Evolutionary conservation across 805 yeast species (phyloP), one percentile per base, ranked within the genome.

Genomic region (Schizosaccharomyces lindneri): DNA sequence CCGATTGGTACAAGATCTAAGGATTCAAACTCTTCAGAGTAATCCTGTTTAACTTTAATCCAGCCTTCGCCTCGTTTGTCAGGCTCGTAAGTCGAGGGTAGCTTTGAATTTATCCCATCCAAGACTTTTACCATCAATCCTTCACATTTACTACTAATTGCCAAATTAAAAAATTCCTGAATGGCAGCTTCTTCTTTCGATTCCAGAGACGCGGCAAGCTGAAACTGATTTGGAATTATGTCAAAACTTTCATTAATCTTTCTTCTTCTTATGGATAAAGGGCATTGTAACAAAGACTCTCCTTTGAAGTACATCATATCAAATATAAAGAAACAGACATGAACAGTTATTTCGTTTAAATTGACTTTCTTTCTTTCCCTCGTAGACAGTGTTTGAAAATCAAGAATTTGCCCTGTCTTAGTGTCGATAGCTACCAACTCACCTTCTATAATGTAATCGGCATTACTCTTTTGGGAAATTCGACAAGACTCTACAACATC

Each of bases 301-400:
- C 81, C 86, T 69, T 89, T 84, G 64, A 77, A 79, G 65, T 81
- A 84, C 27, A 89, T 70, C 9, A 87, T 73, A 69, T 89, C 97
- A 72, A 89, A 89, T 0, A 88, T 95, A 74, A 87, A 89, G 24
- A 89, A 73, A 70, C 95, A 89, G 24, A 89, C 93, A 64, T 84
- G 81, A 6, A 89, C 95, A 67, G 84, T 86, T 66, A 89, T 85
- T 64, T 87, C 90, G 55, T 83, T 82, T 61, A 82, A 82, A 61
- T 84, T 82, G 9, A 90, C 97, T 66, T 83, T 95, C 70, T 90
- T 89, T 62, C 97, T 78, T 72, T 89, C 89, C 71, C 97, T 78
- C 0, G 97, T 89, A 1, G 95, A 83, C 15, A 0, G 93, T 78
- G 65, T 81, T 46, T 67, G 68, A 39, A 67, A 67, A 4, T 64